Conservation (phyloP, 1,284 basidiomycete genomes). For the Caloboletus inedulis region DNA sequence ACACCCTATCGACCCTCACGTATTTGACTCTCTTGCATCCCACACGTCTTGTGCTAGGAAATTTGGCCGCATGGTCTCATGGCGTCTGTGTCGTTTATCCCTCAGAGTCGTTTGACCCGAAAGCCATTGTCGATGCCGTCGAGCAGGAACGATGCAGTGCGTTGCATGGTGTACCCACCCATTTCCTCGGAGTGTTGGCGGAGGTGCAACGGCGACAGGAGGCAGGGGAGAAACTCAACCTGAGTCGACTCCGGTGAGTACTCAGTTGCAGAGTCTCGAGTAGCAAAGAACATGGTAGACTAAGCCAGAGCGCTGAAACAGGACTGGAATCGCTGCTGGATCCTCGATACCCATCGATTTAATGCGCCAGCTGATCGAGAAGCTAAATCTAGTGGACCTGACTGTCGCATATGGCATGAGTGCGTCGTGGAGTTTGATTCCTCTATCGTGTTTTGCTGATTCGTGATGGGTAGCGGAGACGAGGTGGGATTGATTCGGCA, state of each 20-base stretch:
- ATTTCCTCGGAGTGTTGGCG: slow-evolving; percentile 71
- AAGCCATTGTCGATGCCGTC: slow-evolving; percentile 64
- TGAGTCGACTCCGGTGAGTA: slow-evolving; percentile 51
- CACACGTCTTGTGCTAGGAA: slow-evolving; percentile 75
- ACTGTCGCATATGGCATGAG: slow-evolving; percentile 85
- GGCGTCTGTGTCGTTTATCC: slow-evolving; percentile 75
- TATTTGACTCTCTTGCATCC: slow-evolving; percentile 10
- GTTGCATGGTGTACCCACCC: slow-evolving; percentile 81
- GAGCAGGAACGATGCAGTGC: slow-evolving; percentile 69
- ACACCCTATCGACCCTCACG: not conserved
- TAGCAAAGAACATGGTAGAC: not conserved
- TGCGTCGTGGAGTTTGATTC: slow-evolving; percentile 36
- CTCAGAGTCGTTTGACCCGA: slow-evolving; percentile 62
- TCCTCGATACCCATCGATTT: slow-evolving; percentile 76
- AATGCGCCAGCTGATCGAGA: slow-evolving; percentile 67
- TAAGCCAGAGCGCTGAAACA: slow-evolving; percentile 21
- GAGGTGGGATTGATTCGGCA: slow-evolving; percentile 35
- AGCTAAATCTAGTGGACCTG: slow-evolving; percentile 65
- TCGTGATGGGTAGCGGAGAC: slow-evolving; percentile 49
- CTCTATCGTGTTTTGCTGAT: slow-evolving; percentile 22
- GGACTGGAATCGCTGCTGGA: slow-evolving; percentile 80
- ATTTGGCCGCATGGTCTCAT: slow-evolving; percentile 76
- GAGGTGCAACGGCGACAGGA: slow-evolving; percentile 57
- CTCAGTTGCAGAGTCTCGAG: not conserved
- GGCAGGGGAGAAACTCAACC: slow-evolving; percentile 46